Evolutionary conservation across 805 yeast species (phyloP), one percentile per base, ranked within the genome.

Genomic region (Myxozyma sirexii): DNA sequence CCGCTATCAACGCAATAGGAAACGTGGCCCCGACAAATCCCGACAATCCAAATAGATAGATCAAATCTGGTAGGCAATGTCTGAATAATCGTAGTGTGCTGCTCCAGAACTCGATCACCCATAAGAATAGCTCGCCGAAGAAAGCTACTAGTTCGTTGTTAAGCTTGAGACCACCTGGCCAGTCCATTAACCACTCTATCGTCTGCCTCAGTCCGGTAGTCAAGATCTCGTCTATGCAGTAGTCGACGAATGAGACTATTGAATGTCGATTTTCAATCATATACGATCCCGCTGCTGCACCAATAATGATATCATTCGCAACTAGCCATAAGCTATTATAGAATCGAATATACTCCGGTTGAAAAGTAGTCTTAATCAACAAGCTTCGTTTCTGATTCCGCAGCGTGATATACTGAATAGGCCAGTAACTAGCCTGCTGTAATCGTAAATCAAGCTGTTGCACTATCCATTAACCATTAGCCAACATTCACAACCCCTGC

Each of bases 101-200:
- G 8, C 71, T 66, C 86, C 96, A 89, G 62, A 87, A 82, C 46
- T 82, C 82, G 27, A 92, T 79, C 12, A 91, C 87, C 97, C 97
- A 93, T 8, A 88, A 70, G 66, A 89, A 87, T 49, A 94, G 74
- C 58, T 90, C 96, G 37, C 97, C 97, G 71, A 93, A 79, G 69
- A 94, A 96, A 15, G 77, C 79, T 0, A 97, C 89, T 19, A 94
- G 77, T 68, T 91, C 97, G 60, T 84, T 86, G 72, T 94, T 94
- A 54, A 94, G 80, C 70, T 94, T 94, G 68, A 94, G 84, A 3
- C 99, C 99, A 15, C 93, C 96, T 0, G 99, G 99, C 68, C 92
- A 88, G 62, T 84, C 81, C 77, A 91, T 90, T 38, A 94, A 78
- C 92, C 96, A 88, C 0, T 76, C 65, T 2, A 92, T 83, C 39